Base-by-base conservation (phyloP, 148 eudicot genomes). In the Cornus suecica region DNA sequence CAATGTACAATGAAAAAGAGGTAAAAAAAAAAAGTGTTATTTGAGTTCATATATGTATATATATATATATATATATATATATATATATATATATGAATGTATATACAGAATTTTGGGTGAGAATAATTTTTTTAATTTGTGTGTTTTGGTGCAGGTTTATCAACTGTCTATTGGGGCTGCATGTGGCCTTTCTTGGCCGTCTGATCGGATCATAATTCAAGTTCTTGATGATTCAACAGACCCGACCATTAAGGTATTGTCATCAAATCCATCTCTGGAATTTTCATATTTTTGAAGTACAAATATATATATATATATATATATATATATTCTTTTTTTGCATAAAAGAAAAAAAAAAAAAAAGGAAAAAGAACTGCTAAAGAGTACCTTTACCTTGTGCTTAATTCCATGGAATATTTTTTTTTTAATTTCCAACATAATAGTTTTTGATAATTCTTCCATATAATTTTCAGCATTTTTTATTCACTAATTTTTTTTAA, bases 151-250 rank as follows among this genome's bases (percentile, higher is more conserved):
- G 70, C 73, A 91, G 95, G 95, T 91, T 60, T 91, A 86, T 83
- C 92, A 89, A 73, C 68, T 89, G 56, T 91, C 92, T 3, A 91
- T 91, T 68, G 92, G 91, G 68, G 96, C 96, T 28, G 96, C 96
- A 6, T 89, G 92, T 76, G 87, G 90, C 16, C 91, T 91, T 73
- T 86, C 92, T 3, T 91, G 96, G 96, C 96, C 96, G 23, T 85
- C 92, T 0, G 90, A 91, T 81, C 83, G 92, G 14, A 82, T 91
- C 48, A 82, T 87, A 64, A 70, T 91, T 80, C 96, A 91, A 87
- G 90, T 91, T 28, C 80, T 91, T 37, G 96, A 91, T 64, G 96
- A 89, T 80, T 91, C 96, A 26, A 89, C 96, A 0, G 92, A 91
- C 69, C 79, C 78, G 3, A 63, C 77, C 2, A 79, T 78, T 28